Evolutionary conservation across 176 grass and related monocot genomes (phyloP).

Genomic region (Carex kokanica): DNA sequence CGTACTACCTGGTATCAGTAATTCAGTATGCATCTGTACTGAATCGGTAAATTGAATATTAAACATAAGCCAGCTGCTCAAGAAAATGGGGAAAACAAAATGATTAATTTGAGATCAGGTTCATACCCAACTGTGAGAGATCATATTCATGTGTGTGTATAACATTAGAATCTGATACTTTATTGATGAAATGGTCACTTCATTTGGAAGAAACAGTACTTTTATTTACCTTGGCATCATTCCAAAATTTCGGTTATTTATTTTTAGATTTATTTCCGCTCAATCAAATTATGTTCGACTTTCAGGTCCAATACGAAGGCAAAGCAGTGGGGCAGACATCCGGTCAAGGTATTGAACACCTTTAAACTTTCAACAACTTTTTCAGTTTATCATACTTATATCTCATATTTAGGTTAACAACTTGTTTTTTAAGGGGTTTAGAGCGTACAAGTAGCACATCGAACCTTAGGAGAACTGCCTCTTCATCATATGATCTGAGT

Average conservation of each 20-base stretch:
- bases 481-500: constrained; percentile 56
- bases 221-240: neutral
- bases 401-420: constrained; percentile 6
- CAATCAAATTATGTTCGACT: neutral
- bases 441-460: constrained; percentile 41
- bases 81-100: neutral
- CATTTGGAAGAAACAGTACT: neutral
- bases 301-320: constrained; percentile 66
- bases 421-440: constrained; percentile 41
- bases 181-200: neutral
- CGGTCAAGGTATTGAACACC: constrained; percentile 44
- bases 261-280: neutral
- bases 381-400: constrained; percentile 11
- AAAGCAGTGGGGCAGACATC: constrained; percentile 64
- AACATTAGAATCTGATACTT: neutral
- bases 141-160: neutral
- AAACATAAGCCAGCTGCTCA: neutral
- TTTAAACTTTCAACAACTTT: neutral
- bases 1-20: neutral
- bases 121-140: neutral
- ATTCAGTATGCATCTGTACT: neutral
- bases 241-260: neutral
- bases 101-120: constrained; percentile 3
- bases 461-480: constrained; percentile 41
- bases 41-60: neutral